phyloP scores from a whole-genome alignment of 2,329 filamentous ascomycete genomes.

The Beauveria bassiana region DNA sequence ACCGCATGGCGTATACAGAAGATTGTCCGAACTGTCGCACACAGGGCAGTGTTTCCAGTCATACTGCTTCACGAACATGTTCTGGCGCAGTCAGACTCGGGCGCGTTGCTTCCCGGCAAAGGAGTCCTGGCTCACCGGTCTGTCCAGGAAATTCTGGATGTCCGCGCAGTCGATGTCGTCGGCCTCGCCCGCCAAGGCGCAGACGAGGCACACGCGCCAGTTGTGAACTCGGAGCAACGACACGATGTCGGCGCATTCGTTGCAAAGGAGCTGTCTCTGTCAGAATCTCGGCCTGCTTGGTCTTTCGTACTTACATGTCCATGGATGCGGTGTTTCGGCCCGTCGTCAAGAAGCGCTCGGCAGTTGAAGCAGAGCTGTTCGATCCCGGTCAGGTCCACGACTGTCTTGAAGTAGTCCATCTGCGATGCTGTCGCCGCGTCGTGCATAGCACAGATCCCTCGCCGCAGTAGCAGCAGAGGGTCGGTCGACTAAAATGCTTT shows the following conservation, averaged over 20 bases:
- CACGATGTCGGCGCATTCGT: not conserved
- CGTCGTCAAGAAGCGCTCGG: not conserved
- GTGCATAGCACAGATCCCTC: not conserved
- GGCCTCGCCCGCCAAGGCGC: not conserved
- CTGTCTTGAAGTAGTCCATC: not conserved
- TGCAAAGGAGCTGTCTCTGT: not conserved
- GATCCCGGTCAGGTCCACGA: not conserved
- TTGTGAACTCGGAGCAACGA: not conserved
- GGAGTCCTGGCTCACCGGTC: not conserved
- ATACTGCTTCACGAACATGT: not conserved
- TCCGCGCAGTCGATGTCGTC: not conserved
- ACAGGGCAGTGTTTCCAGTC: not conserved
- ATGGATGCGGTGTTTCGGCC: not conserved
- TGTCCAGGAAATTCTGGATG: not conserved
- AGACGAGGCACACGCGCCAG: not conserved
- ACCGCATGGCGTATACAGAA: not conserved
- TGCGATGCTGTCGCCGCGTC: no score
- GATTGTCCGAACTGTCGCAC: not conserved
- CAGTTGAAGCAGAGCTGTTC: not conserved
- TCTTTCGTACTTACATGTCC: not conserved
- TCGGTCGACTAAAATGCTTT: not conserved
- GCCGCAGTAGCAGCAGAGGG: not conserved
- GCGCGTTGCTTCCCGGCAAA: not conserved
- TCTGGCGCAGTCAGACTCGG: not conserved
- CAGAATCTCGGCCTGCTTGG: not conserved